Evolutionary conservation across 2,329 filamentous ascomycete genomes (phyloP).

Genomic region (Macrophomina phaseolina): DNA sequence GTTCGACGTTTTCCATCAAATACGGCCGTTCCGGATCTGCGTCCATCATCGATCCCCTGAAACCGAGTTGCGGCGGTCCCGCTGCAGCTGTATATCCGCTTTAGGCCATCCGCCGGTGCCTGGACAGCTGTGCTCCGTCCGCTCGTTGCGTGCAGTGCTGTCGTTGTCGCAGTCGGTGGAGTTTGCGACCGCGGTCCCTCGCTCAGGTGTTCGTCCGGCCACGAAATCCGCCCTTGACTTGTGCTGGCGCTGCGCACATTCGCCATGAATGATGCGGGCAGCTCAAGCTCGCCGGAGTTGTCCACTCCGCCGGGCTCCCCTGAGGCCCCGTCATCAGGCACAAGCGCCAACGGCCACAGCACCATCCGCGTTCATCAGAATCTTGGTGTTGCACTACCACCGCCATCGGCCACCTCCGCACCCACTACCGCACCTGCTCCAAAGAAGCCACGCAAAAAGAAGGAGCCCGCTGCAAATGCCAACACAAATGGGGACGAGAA

Average conservation of each 20-base stretch:
- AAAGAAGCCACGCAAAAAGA: slow-evolving; percentile 52
- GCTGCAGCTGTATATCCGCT: slow-evolving; percentile 26
- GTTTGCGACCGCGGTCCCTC: slow-evolving; percentile 31
- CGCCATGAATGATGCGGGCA: slow-evolving; percentile 38
- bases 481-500: slow-evolving; percentile 47
- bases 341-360: slow-evolving; percentile 37
- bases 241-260: slow-evolving; percentile 31
- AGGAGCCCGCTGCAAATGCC: slow-evolving; percentile 41
- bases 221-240: slow-evolving; percentile 28
- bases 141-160: slow-evolving; percentile 14
- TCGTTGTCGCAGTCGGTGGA: slow-evolving; percentile 32
- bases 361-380: slow-evolving; percentile 35
- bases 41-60: slow-evolving; percentile 21
- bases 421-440: slow-evolving; percentile 42
- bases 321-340: slow-evolving; percentile 13
- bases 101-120: slow-evolving; percentile 11
- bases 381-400: slow-evolving; percentile 39
- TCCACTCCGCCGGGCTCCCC: slow-evolving; percentile 46
- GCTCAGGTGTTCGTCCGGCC: slow-evolving; percentile 21
- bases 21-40: slow-evolving; percentile 7
- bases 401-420: slow-evolving; percentile 36
- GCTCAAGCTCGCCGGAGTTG: slow-evolving; percentile 44
- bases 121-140: slow-evolving; percentile 10
- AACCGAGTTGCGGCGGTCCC: slow-evolving; percentile 9
- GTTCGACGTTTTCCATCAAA: slow-evolving; percentile 20